Evolutionary conservation across 148 eudicot genomes (phyloP), one percentile per base, ranked within the genome.

Genomic region (Chenopodium berlandieri): DNA sequence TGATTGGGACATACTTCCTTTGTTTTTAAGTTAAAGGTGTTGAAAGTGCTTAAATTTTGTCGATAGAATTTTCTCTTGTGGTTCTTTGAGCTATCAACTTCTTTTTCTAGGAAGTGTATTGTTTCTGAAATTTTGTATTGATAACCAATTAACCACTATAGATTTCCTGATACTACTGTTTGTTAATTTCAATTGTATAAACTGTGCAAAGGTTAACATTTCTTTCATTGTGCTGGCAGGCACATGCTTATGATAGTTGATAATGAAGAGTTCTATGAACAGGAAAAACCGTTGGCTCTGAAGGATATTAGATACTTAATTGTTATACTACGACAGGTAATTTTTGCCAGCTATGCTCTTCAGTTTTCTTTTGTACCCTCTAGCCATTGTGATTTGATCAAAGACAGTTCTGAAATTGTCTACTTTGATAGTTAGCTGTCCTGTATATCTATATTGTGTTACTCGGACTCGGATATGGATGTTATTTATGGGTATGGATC

Each of bases 241-340:
- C 93, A 96, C 88, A 96, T 96, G 99, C 98, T 96, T 78, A 92
- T 86, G 92, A 89, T 96, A 79, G 97, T 96, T 89, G 99, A 94
- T 79, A 96, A 94, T 84, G 99, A 96, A 88, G 99, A 96, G 85
- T 96, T 96, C 78, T 96, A 96, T 80, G 99, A 94, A 82, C 91
- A 90, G 79, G 99, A 96, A 86, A 96, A 89, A 83, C 99, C 99
- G 23, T 84, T 96, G 66, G 89, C 97, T 10, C 87, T 94, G 79
- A 88, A 84, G 88, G 99, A 96, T 83, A 91, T 94, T 78, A 92
- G 92, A 92, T 81, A 81, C 81, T 86, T 96, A 79, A 94, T 96
- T 88, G 92, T 89, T 79, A 94, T 96, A 80, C 86, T 96, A 70
- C 89, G 93, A 87, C 98, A 96, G 98, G 99, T 96, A 86, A 79